phyloP scores from a whole-genome alignment of 129 eudicot species.

The Helianthus annuus region HanXRQr2.0-SUNRISE NC_035444.2:129620373-129620872 shows the following conservation, averaged over 20 bases:
- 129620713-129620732: background rate
- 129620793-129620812: background rate
- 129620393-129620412: conserved; percentile 18
- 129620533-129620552: conserved; percentile 9
- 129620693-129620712: conserved; percentile 9
- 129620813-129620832: background rate
- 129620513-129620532: conserved; percentile 25
- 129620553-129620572: conserved; percentile 1
- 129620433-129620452: conserved; percentile 98
- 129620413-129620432: conserved; percentile 41
- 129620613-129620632: conserved; percentile 91
- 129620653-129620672: conserved; percentile 81
- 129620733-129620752: conserved; percentile 1
- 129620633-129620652: conserved; percentile 85
- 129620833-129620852: background rate
- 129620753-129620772: conserved; percentile 15
- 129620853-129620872: background rate
- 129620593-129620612: conserved; percentile 82
- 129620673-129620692: conserved; percentile 20
- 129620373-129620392: conserved; percentile 20
- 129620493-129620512: conserved; percentile 60
- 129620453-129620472: conserved; percentile 96
- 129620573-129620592: conserved; percentile 14
- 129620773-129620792: background rate
- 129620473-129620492: conserved; percentile 96